Evolutionary conservation across 2,329 filamentous ascomycete species (phyloP).

Genomic region (Sclerotiophoma versabilis): DNA sequence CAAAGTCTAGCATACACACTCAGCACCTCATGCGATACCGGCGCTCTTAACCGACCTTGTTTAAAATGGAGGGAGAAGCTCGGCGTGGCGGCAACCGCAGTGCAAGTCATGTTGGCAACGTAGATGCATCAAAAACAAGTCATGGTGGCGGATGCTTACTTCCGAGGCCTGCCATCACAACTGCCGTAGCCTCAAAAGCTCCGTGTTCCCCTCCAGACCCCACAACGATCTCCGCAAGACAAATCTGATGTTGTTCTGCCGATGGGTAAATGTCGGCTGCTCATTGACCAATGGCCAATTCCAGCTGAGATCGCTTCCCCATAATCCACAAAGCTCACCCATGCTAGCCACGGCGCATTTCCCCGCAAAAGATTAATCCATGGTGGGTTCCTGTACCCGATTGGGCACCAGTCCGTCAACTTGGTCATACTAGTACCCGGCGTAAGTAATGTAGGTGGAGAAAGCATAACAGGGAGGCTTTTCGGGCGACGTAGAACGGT

Average conservation of each 20-base stretch:
- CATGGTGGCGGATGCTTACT: not conserved
- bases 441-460: no score
- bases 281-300: slow-evolving; percentile 4
- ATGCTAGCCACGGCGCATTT: slow-evolving; percentile 5
- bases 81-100: not conserved
- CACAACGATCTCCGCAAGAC: slow-evolving; percentile 4
- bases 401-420: slow-evolving; percentile 2
- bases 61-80: not conserved
- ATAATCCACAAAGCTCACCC: not conserved
- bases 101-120: not conserved
- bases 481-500: no score
- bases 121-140: not conserved
- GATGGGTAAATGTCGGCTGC: slow-evolving; percentile 13
- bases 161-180: slow-evolving; percentile 7
- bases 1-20: not conserved
- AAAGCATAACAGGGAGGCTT: no score
- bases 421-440: no score
- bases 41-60: not conserved
- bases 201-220: slow-evolving; percentile 3
- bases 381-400: not conserved
- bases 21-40: not conserved
- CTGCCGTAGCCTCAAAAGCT: slow-evolving; percentile 6
- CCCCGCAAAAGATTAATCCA: slow-evolving; percentile 13
- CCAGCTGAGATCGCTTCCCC: not conserved
- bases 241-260: not conserved